A percentile compares a stretch with the other conserved stretches of the same genome.
These are phyloP conservation scores for Senna tora DNA, from an alignment of 306 rosid species.

Conservation along the genomic window DNA sequence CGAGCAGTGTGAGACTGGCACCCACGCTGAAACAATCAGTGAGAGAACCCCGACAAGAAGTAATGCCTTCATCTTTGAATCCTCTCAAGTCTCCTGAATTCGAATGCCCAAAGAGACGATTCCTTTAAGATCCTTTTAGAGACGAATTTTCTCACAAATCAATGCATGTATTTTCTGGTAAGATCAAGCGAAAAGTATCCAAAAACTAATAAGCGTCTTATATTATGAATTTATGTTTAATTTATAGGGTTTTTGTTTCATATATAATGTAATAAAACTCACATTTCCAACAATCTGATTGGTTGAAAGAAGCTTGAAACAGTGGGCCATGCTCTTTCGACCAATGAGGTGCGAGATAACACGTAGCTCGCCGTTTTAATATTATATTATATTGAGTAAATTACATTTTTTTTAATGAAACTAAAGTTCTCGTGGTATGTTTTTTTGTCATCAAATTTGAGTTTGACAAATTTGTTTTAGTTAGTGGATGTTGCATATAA, in stretches of 20 bases:
- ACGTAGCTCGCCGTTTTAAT: slow-evolving; percentile 38
- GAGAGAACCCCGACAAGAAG: slow-evolving; percentile 42
- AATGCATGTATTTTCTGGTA: neutral
- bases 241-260: neutral
- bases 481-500: too few relatives aligned
- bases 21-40: slow-evolving; percentile 51
- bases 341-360: slow-evolving; percentile 59
- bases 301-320: slow-evolving; percentile 30
- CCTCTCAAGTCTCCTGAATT: slow-evolving; percentile 4
- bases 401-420: too few relatives aligned
- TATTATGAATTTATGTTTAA: neutral
- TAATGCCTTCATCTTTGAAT: slow-evolving; percentile 54
- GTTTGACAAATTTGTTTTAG: too few relatives aligned
- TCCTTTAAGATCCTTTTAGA: slow-evolving; percentile 18
- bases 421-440: too few relatives aligned
- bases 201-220: neutral
- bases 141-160: slow-evolving; percentile 18
- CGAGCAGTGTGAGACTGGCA: slow-evolving; percentile 58
- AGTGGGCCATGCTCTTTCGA: slow-evolving; percentile 40
- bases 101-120: neutral
- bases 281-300: slow-evolving; percentile 43
- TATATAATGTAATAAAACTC: neutral
- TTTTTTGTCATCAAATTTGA: too few relatives aligned
- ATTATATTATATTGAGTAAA: neutral
- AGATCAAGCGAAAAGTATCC: neutral